Conservation (phyloP, 139 green algal genomes). For the Chlamydomonas sp. region DNA sequence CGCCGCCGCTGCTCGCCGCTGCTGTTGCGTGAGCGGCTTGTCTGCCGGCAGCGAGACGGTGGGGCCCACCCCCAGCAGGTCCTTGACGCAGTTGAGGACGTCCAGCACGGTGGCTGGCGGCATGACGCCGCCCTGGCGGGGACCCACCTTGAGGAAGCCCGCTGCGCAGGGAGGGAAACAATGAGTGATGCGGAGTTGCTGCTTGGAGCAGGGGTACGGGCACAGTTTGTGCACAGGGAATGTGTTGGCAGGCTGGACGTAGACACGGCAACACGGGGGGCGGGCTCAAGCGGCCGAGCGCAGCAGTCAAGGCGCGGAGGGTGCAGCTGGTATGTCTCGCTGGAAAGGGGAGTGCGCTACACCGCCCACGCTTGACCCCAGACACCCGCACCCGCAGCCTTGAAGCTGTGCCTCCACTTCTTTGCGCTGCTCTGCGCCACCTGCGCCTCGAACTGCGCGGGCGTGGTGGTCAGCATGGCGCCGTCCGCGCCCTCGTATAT, state of each 20-base stretch:
- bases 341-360: too few relatives aligned
- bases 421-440: slow-evolving; percentile 35
- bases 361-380: too few relatives aligned
- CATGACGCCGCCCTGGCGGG: slow-evolving; percentile 28
- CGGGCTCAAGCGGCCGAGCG: background rate
- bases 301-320: too few relatives aligned
- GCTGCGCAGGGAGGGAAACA: background rate
- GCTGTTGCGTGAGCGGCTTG: slow-evolving; percentile 37
- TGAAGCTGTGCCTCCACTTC: slow-evolving; percentile 39
- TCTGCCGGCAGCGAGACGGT: slow-evolving; percentile 16
- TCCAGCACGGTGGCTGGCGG: slow-evolving; percentile 31
- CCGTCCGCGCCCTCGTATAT: slow-evolving; percentile 4
- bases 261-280: too few relatives aligned
- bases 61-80: slow-evolving; percentile 23
- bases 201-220: too few relatives aligned
- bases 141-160: slow-evolving; percentile 37
- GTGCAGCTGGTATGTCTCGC: too few relatives aligned
- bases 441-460: slow-evolving; percentile 29
- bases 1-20: slow-evolving; percentile 4
- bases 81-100: slow-evolving; percentile 31
- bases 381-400: slow-evolving; percentile 6
- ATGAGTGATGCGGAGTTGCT: too few relatives aligned
- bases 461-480: slow-evolving; percentile 5
- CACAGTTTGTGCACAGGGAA: too few relatives aligned
- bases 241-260: too few relatives aligned